A percentile compares a stretch with the other conserved stretches of the same genome.
These are phyloP conservation scores for Amanita phalloides DNA, from an alignment of 768 basidiomycete genomes.

Conservation along the genomic window DNA sequence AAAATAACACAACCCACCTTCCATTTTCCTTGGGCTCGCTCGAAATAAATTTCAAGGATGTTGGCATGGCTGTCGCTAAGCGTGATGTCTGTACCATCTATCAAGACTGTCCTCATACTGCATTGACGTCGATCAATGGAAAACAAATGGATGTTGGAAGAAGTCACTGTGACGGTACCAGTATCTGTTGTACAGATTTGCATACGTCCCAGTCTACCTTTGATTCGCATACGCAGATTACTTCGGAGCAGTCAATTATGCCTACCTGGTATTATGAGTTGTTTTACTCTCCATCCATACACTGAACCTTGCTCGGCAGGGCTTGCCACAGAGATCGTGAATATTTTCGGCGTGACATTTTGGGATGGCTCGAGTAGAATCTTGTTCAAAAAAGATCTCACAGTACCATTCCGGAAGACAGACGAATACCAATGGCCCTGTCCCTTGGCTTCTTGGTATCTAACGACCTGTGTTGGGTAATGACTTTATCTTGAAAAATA, in stretches of 20 bases:
- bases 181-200: background rate
- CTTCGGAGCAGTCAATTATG: slow-evolving; percentile 17
- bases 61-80: background rate
- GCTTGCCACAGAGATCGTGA: slow-evolving; percentile 64
- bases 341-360: slow-evolving; percentile 19
- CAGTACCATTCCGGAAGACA: slow-evolving; percentile 43
- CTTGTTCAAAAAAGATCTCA: slow-evolving; percentile 44
- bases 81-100: background rate
- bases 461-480: slow-evolving; percentile 13
- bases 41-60: background rate
- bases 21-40: background rate
- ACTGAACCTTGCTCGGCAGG: slow-evolving; percentile 63
- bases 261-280: slow-evolving; percentile 59
- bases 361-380: slow-evolving; percentile 9
- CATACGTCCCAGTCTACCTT: background rate
- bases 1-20: background rate
- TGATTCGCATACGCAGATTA: background rate
- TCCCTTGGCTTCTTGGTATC: slow-evolving; percentile 51
- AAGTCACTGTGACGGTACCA: background rate
- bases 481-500: background rate
- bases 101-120: background rate
- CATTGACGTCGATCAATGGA: slow-evolving; percentile 2
- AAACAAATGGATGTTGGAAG: slow-evolving; percentile 9
- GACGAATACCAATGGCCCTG: slow-evolving; percentile 63
- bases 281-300: slow-evolving; percentile 58